These are phyloP conservation scores for Penicillium sp. DNA, from an alignment of 2,329 filamentous ascomycete genomes.

Conservation along the genomic window DNA sequence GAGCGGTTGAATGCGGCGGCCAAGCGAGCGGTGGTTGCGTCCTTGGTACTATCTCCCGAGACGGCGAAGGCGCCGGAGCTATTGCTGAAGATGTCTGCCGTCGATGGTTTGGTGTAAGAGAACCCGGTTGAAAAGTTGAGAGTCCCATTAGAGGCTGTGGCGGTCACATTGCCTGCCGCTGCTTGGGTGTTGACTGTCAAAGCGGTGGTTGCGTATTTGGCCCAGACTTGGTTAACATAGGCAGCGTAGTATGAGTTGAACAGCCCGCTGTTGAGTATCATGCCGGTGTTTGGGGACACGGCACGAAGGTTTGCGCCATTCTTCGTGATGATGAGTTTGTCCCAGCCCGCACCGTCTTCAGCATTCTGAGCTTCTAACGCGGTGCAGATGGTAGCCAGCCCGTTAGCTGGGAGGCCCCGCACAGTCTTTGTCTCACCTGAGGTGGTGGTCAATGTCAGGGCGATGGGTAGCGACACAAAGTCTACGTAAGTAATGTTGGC, in stretches of 20 bases:
- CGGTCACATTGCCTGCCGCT: conserved; percentile 50
- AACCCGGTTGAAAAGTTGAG: conserved; percentile 44
- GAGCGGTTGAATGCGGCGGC: conserved; percentile 70
- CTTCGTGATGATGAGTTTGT: conserved; percentile 51
- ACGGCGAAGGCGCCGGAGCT: conserved; percentile 57
- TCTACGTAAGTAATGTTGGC: conserved; percentile 71
- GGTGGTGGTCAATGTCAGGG: conserved; percentile 46
- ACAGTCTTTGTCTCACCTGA: conserved; percentile 48
- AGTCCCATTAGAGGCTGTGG: conserved; percentile 41
- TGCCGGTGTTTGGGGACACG: conserved; percentile 43
- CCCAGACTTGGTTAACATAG: conserved; percentile 51
- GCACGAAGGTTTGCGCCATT: conserved; percentile 40
- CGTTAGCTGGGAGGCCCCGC: conserved; percentile 55
- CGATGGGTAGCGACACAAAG: conserved; percentile 63
- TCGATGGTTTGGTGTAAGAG: conserved; percentile 54
- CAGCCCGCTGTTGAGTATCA: conserved; percentile 40
- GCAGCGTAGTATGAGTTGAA: conserved; percentile 50
- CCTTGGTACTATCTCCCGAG: conserved; percentile 44
- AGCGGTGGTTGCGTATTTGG: conserved; percentile 41
- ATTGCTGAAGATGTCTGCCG: conserved; percentile 62
- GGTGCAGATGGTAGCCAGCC: conserved; percentile 52
- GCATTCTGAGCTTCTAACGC: conserved; percentile 52
- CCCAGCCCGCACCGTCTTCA: conserved; percentile 57
- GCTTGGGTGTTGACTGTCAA: conserved; percentile 63
- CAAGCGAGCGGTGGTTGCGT: conserved; percentile 66